phyloP scores from a whole-genome alignment of 495 filamentous ascomycete genomes.

The Immersiella caudata region DNA sequence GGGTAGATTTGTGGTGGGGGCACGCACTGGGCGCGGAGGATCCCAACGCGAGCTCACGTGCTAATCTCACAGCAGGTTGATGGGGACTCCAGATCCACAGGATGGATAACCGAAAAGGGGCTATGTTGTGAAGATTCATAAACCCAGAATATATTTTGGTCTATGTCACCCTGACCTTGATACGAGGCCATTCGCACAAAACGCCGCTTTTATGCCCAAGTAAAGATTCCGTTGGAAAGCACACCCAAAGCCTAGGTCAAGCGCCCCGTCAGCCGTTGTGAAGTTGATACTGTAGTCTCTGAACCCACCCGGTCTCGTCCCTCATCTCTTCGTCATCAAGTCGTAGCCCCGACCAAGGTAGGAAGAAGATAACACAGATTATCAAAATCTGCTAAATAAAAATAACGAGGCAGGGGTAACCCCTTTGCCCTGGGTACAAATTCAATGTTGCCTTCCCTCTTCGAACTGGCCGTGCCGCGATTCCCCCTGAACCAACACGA shows the following conservation, averaged over 20 bases:
- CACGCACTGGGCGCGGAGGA: slow-evolving; percentile 25
- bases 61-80: background rate
- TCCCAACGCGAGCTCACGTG: slow-evolving; percentile 25
- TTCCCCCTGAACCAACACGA: background rate
- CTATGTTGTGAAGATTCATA: background rate
- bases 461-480: background rate
- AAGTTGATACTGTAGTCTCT: slow-evolving; percentile 1
- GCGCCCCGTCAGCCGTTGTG: too few relatives aligned
- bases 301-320: background rate
- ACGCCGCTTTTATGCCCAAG: too few relatives aligned
- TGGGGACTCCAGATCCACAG: background rate
- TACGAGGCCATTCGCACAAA: background rate
- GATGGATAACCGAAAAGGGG: background rate
- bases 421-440: background rate
- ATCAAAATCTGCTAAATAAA: slow-evolving; percentile 1
- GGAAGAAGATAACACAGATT: slow-evolving; percentile 1
- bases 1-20: background rate
- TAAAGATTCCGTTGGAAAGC: too few relatives aligned
- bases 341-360: background rate
- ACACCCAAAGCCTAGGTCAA: background rate
- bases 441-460: background rate
- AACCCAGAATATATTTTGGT: background rate
- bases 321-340: slow-evolving; percentile 6
- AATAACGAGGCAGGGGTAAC: background rate
- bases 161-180: background rate